Percentiles rank a stretch among this genome's conserved stretches.
Conservation (phyloP, 2,329 filamentous ascomycete genomes). For the Ophiostoma quercus region DNA sequence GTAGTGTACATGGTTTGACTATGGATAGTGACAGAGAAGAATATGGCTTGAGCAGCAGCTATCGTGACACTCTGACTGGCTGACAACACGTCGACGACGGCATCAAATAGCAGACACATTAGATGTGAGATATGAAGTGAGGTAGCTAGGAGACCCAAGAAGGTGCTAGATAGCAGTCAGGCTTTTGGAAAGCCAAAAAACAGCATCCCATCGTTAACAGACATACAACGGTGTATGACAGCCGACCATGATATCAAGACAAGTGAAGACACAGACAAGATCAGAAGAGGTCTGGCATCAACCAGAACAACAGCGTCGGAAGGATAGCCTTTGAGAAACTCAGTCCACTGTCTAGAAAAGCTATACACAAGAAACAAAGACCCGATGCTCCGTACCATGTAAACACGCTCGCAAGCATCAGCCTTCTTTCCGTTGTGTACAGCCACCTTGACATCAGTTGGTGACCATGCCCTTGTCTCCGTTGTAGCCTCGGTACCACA, state of each 20-base stretch:
- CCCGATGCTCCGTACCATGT: slow-evolving; percentile 14
- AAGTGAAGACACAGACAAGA: neutral
- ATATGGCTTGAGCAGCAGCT: neutral
- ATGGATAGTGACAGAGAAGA: neutral
- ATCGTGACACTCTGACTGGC: neutral
- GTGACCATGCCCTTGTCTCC: neutral
- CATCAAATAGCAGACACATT: neutral
- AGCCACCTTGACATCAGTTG: neutral
- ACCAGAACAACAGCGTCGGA: neutral
- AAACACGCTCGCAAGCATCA: slow-evolving; percentile 14
- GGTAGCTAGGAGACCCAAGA: no score
- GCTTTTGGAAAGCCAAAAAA: neutral
- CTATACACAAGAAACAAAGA: neutral
- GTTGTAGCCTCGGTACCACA: neutral
- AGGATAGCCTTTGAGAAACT: neutral
- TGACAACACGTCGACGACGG: neutral
- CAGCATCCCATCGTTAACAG: neutral
- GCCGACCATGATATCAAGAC: neutral
- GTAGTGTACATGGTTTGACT: neutral
- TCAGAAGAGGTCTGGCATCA: neutral
- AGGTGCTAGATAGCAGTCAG: no score
- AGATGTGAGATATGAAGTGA: neutral
- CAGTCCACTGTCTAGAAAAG: neutral
- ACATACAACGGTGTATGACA: neutral
- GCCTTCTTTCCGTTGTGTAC: neutral